phyloP scores from a whole-genome alignment of 1,284 basidiomycete species.

The Ganoderma resinaceum region DNA sequence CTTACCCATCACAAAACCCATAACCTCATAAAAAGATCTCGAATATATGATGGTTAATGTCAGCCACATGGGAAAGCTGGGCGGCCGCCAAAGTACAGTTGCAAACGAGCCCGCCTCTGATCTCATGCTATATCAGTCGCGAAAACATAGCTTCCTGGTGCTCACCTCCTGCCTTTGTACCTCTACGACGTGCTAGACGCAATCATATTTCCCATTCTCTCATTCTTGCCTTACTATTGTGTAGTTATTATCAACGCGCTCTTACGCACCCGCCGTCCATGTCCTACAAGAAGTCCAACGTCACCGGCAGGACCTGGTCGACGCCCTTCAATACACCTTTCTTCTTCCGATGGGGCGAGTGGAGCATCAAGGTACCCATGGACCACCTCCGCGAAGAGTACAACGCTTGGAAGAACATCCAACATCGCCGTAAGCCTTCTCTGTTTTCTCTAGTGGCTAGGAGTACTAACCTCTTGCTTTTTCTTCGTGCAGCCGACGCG shows the following conservation, averaged over 20 bases:
- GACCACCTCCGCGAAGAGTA: background rate
- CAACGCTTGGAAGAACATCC: background rate
- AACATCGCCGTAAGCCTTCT: background rate
- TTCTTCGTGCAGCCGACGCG: background rate
- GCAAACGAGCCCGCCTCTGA: background rate
- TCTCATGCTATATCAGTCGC: background rate
- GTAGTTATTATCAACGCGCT: background rate
- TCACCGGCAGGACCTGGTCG: constrained; percentile 10
- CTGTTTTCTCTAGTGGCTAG: too few relatives aligned
- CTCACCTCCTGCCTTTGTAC: background rate
- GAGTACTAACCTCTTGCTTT: background rate
- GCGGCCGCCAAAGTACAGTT: background rate
- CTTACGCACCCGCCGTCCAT: background rate
- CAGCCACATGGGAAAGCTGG: background rate
- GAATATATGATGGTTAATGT: background rate
- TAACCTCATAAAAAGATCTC: background rate
- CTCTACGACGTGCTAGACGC: background rate
- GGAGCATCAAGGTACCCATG: constrained; percentile 6
- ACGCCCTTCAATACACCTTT: constrained; percentile 11
- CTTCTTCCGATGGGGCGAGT: constrained; percentile 6
- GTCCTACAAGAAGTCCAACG: constrained; percentile 1
- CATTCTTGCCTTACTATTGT: background rate
- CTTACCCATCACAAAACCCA: background rate
- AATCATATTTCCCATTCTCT: background rate
- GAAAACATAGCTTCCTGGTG: background rate